Evolutionary conservation across 179 eudicot species (phyloP).

Genomic region (Nepenthes alata): DNA sequence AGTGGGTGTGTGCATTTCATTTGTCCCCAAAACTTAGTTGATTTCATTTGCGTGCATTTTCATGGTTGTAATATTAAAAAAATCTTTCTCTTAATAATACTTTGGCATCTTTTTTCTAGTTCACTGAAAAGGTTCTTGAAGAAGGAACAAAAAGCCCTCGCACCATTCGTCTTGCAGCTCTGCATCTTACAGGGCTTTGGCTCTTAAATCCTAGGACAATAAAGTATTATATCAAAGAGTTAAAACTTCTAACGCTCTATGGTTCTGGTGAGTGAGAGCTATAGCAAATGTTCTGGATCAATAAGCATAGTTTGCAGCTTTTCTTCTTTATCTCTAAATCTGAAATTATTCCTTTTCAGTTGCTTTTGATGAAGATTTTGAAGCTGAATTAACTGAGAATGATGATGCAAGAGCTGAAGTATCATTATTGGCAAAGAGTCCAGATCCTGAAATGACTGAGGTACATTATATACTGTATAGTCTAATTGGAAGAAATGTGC

Average conservation of each 20-base stretch:
- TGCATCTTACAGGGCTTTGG: slow-evolving; percentile 93
- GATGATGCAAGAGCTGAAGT: slow-evolving; percentile 79
- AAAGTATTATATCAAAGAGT: slow-evolving; percentile 72
- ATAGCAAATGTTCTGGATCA: not conserved
- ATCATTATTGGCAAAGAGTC: slow-evolving; percentile 50
- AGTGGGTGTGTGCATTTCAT: slow-evolving; percentile 50
- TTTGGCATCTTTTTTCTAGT: slow-evolving; percentile 27
- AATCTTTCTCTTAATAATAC: no score
- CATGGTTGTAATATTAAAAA: not conserved
- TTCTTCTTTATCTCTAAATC: not conserved
- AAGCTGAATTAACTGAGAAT: slow-evolving; percentile 77
- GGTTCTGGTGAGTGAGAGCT: slow-evolving; percentile 66
- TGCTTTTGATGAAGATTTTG: slow-evolving; percentile 98
- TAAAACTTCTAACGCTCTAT: slow-evolving; percentile 67
- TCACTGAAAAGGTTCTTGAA: slow-evolving; percentile 74
- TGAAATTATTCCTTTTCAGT: slow-evolving; percentile 28
- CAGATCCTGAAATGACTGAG: slow-evolving; percentile 67
- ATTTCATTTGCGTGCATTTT: not conserved
- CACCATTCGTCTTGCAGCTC: slow-evolving; percentile 88
- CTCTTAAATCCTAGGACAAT: slow-evolving; percentile 48
- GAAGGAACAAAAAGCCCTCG: slow-evolving; percentile 97
- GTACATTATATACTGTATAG: slow-evolving; percentile 24
- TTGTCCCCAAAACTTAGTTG: not conserved
- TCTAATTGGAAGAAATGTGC: not conserved
- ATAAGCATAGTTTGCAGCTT: not conserved